A percentile compares a stretch with the other conserved stretches of the same genome.
Conservation (phyloP, 2,329 filamentous ascomycete genomes). For the Curvularia spicifera region DNA sequence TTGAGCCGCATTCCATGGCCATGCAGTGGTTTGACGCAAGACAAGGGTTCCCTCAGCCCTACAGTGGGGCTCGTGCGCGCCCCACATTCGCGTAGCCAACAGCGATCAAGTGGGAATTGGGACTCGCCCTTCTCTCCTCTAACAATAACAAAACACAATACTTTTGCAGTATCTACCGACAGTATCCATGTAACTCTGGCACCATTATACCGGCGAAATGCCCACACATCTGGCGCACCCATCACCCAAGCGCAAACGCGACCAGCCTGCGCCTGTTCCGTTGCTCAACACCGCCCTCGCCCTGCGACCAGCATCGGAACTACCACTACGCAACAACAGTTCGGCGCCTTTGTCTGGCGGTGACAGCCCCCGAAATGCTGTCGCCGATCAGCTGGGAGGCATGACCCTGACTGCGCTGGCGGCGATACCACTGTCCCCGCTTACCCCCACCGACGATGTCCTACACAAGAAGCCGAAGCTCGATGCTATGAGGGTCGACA, state of each 20-base stretch:
- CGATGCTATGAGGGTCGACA: slow-evolving; percentile 33
- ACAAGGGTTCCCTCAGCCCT: slow-evolving; percentile 31
- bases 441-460: slow-evolving; percentile 44
- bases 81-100: slow-evolving; percentile 31
- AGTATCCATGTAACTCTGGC: slow-evolving; percentile 39
- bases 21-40: slow-evolving; percentile 5
- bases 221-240: slow-evolving; percentile 44
- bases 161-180: slow-evolving; percentile 3
- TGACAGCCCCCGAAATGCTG: slow-evolving; percentile 45
- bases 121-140: slow-evolving; percentile 8
- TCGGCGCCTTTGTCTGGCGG: slow-evolving; percentile 31
- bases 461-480: slow-evolving; percentile 48
- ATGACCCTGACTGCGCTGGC: slow-evolving; percentile 38
- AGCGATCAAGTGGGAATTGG: slow-evolving; percentile 23
- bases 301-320: slow-evolving; percentile 35
- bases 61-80: slow-evolving; percentile 24
- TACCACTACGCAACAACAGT: slow-evolving; percentile 31
- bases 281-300: slow-evolving; percentile 45
- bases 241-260: slow-evolving; percentile 50
- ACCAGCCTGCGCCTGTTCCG: slow-evolving; percentile 38
- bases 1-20: slow-evolving; percentile 17
- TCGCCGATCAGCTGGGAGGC: slow-evolving; percentile 46
- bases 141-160: slow-evolving; percentile 7
- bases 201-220: slow-evolving; percentile 35
- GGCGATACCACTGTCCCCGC: slow-evolving; percentile 44